Percentiles rank a stretch among this genome's conserved stretches.
phyloP scores from a whole-genome alignment of 345 rosid genomes.

The Mercurialis annua region DNA sequence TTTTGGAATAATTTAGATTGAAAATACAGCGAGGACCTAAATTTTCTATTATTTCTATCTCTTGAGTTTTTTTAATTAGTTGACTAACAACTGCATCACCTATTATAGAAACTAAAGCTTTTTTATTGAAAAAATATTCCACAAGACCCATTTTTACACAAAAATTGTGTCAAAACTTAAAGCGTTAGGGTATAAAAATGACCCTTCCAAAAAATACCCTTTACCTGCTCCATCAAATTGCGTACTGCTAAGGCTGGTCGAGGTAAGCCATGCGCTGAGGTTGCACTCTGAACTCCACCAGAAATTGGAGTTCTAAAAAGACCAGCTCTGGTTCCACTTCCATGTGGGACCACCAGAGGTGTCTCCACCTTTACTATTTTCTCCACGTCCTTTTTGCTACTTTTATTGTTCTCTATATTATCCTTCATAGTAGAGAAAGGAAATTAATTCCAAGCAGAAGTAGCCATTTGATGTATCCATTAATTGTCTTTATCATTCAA shows the following conservation, averaged over 20 bases:
- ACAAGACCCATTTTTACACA: too few species aligned
- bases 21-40: too few species aligned
- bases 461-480: constrained; percentile 30
- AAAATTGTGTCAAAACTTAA: too few species aligned
- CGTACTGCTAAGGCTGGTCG: constrained; percentile 93
- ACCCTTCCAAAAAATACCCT: constrained; percentile 1
- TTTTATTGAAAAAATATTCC: too few species aligned
- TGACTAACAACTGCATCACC: too few species aligned
- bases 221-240: constrained; percentile 96
- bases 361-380: constrained; percentile 44
- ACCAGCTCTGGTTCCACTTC: constrained; percentile 72
- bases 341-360: constrained; percentile 43
- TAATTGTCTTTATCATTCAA: constrained; percentile 20
- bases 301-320: constrained; percentile 97
- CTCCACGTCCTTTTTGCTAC: constrained; percentile 35
- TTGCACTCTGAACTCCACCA: constrained; percentile 98
- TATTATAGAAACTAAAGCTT: too few species aligned
- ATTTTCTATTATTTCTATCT: too few species aligned
- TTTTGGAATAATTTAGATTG: too few species aligned
- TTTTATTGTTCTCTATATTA: constrained; percentile 29
- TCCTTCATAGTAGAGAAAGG: constrained; percentile 55
- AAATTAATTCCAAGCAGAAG: constrained; percentile 35
- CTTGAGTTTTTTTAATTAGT: too few species aligned
- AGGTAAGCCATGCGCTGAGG: constrained; percentile 93
- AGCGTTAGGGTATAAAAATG: too few species aligned